Percentiles rank a stretch among this genome's conserved stretches.
These are phyloP conservation scores for Trichoderma koningii DNA, from an alignment of 2,329 filamentous ascomycete species.

Conservation along the genomic window DNA sequence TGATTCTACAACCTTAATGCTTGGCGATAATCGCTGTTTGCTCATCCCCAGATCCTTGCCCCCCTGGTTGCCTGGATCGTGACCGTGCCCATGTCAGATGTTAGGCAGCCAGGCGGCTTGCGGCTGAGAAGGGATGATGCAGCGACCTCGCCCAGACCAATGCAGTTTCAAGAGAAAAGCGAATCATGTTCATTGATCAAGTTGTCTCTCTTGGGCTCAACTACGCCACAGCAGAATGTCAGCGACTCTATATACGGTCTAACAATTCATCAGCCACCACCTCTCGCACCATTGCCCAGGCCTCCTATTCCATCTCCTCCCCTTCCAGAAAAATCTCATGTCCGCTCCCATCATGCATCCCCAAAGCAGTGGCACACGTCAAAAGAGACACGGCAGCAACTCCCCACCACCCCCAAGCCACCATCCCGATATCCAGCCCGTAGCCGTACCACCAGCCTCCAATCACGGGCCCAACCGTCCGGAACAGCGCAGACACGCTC, in stretches of 20 bases:
- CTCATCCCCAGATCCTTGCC: background rate
- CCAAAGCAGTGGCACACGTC: constrained; percentile 59
- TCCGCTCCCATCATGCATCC: constrained; percentile 65
- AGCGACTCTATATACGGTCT: too few species aligned
- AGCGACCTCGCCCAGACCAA: background rate
- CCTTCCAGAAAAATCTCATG: constrained; percentile 59
- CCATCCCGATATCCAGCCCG: constrained; percentile 49
- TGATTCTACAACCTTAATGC: background rate
- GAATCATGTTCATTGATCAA: background rate
- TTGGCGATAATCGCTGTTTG: background rate
- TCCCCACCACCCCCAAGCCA: constrained; percentile 51
- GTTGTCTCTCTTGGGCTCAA: background rate
- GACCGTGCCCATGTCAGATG: background rate
- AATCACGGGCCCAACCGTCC: constrained; percentile 44
- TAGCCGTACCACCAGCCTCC: constrained; percentile 53
- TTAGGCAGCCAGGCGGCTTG: constrained; percentile 3
- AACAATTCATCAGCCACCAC: background rate
- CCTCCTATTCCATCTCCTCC: constrained; percentile 33
- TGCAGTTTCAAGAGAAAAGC: background rate
- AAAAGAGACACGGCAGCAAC: constrained; percentile 53
- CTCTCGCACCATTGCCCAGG: background rate
- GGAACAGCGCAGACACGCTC: constrained; percentile 52
- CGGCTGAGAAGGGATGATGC: background rate
- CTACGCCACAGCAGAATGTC: too few species aligned
- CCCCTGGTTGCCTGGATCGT: constrained; percentile 8